Evolutionary conservation across 768 basidiomycete species (phyloP), one percentile per base, ranked within the genome.

Genomic region (Boletellus ananas): DNA sequence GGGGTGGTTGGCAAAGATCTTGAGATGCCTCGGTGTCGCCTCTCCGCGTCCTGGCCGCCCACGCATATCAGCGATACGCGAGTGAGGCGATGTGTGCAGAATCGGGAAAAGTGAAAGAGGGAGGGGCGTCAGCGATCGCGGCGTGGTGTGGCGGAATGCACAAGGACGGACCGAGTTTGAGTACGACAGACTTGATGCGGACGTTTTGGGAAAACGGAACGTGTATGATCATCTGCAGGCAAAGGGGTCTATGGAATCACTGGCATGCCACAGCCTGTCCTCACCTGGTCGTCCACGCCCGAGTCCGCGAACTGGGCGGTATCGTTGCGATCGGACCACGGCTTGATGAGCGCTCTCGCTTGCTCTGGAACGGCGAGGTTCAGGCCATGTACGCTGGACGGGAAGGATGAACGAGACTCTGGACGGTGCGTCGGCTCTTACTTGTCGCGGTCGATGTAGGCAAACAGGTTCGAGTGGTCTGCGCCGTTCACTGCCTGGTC

Each of bases 221-320:
- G 64, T 90, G 88, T 52, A 93, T 75, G 59, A 92, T 85, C 48
- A 91, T 73, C 90, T 92, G 57, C 39, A 40, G 23, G 23, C 23
- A 23, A 14, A 35, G 62, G 52, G 54, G 49, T 53, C 44, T 13
- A 50, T 63, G 46, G 60, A 45, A 46, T 33, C 41, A 46, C 36
- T 18, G 41, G 47, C 13, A 34, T 47, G n/a, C 37, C 35, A 37
- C 49, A 23, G 50, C 36, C 52, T 39, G 21, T 29, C 51, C 73
- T 43, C 52, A 87, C 90, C 79, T 93, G 88, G 61, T 93, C 90
- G 56, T 93, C 90, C 13, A 91, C 90, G 29, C 81, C 84, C 0
- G 90, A 91, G 17, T 92, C 85, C 13, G 81, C 83, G 52, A 72
- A 91, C 55, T 73, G 75, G 3, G 68, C 68, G 11, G 78, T 83